These are phyloP conservation scores for Rhodotorula diobovata DNA, from an alignment of 768 basidiomycete species.

Conservation along the genomic window DNA sequence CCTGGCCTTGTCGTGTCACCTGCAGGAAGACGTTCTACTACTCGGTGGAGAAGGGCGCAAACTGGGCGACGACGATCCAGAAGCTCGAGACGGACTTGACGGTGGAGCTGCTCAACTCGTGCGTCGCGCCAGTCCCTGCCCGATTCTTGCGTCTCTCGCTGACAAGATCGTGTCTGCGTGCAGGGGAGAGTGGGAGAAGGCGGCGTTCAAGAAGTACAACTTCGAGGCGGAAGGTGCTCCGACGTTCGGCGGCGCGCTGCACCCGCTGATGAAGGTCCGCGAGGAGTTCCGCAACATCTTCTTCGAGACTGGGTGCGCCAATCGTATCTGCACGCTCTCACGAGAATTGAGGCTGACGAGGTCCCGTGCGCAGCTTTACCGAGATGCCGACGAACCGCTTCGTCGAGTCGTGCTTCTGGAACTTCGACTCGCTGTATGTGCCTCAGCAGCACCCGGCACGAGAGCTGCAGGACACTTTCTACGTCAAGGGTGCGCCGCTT, in stretches of 20 bases:
- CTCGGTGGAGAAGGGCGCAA: constrained; percentile 72
- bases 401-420: constrained; percentile 99
- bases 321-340: background rate
- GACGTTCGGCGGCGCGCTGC: constrained; percentile 83
- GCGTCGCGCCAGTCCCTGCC: constrained; percentile 44
- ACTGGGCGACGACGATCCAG: constrained; percentile 82
- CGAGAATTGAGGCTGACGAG: background rate
- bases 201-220: constrained; percentile 96
- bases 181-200: constrained; percentile 90
- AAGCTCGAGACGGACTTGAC: constrained; percentile 97
- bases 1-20: background rate
- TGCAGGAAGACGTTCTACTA: constrained; percentile 93
- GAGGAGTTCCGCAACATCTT: constrained; percentile 98
- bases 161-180: background rate
- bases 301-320: constrained; percentile 91
- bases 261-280: constrained; percentile 92
- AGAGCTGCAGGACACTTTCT: constrained; percentile 97
- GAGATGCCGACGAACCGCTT: constrained; percentile 97
- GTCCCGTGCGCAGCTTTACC: constrained; percentile 62
- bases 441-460: constrained; percentile 98
- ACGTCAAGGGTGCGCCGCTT: constrained; percentile 67
- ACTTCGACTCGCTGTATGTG: constrained; percentile 95
- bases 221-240: constrained; percentile 93
- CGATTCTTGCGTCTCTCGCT: background rate
- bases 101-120: constrained; percentile 90